Evolutionary conservation across 192 early-diverging fungal species (phyloP).

Genomic region (Coemansia sp.): DNA sequence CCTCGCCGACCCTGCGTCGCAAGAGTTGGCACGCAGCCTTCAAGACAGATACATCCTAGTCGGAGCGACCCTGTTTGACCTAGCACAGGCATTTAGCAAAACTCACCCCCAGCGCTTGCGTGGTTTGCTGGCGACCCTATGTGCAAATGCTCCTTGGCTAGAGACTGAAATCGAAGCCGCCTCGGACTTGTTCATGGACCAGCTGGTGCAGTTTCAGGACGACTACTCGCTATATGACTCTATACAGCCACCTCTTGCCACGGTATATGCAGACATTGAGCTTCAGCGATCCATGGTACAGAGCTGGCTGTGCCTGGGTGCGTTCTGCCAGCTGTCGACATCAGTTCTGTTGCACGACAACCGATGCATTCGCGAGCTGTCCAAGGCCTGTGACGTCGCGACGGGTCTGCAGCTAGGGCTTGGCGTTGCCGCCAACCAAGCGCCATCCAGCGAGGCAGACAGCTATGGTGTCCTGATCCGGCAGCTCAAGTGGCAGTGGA

Average conservation of each 20-base stretch:
- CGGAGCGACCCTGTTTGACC: conserved; percentile 60
- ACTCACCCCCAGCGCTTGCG: conserved; percentile 45
- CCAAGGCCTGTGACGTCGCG: conserved; percentile 38
- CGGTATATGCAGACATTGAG: conserved; percentile 24
- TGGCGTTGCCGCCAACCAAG: background rate
- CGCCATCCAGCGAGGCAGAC: background rate
- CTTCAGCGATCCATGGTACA: conserved; percentile 34
- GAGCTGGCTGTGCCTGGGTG: conserved; percentile 36
- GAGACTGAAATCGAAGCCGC: conserved; percentile 54
- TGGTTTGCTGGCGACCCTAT: conserved; percentile 46
- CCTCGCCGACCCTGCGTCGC: conserved; percentile 30
- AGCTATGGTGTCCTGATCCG: conserved; percentile 24
- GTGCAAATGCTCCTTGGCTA: conserved; percentile 54
- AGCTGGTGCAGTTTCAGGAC: conserved; percentile 54
- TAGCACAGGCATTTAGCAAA: conserved; percentile 54
- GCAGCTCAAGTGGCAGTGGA: conserved; percentile 57
- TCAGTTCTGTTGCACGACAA: conserved; percentile 36
- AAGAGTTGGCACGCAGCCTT: conserved; percentile 27
- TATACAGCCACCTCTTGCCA: conserved; percentile 17
- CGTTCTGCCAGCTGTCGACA: conserved; percentile 22
- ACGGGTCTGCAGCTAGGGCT: conserved; percentile 27
- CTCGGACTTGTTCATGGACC: conserved; percentile 53
- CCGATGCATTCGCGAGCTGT: conserved; percentile 29
- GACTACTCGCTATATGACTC: conserved; percentile 33
- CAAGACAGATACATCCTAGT: conserved; percentile 43